Percentiles rank a stretch among this genome's conserved stretches.
Conservation (phyloP, 2,329 filamentous ascomycete species). For the Monosporascus sp. region DNA sequence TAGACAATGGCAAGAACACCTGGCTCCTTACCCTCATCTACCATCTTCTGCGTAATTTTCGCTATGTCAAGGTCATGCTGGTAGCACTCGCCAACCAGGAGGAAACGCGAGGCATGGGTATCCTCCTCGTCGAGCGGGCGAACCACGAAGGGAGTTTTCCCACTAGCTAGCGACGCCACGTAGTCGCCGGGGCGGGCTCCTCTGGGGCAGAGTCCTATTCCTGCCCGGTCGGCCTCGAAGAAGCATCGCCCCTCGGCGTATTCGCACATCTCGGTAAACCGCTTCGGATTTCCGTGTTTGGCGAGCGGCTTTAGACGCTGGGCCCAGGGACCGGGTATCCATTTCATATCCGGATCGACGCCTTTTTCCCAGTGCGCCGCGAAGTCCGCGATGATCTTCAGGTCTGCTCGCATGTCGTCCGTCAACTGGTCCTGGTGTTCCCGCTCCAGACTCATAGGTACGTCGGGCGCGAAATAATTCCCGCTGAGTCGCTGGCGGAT, state of each 20-base stretch:
- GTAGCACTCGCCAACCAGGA: conserved; percentile 1
- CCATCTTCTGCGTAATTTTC: neutral
- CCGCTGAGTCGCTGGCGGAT: neutral
- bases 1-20: too few species aligned
- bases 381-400: conserved; percentile 1
- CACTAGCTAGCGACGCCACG: neutral
- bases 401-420: neutral
- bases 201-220: conserved; percentile 1
- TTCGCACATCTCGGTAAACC: conserved; percentile 3
- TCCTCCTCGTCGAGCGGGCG: neutral
- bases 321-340: neutral
- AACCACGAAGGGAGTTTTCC: neutral
- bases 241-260: conserved; percentile 2
- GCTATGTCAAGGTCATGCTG: conserved; percentile 1
- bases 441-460: neutral
- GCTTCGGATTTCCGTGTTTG: neutral
- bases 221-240: neutral
- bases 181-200: neutral
- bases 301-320: neutral
- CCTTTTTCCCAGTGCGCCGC: conserved; percentile 1
- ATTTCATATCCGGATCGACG: neutral
- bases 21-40: too few species aligned
- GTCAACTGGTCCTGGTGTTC: neutral
- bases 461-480: neutral
- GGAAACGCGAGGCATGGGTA: neutral